Evolutionary conservation across 1,284 basidiomycete species (phyloP), one percentile per base, ranked within the genome.

Genomic region (Ganoderma sinense): DNA sequence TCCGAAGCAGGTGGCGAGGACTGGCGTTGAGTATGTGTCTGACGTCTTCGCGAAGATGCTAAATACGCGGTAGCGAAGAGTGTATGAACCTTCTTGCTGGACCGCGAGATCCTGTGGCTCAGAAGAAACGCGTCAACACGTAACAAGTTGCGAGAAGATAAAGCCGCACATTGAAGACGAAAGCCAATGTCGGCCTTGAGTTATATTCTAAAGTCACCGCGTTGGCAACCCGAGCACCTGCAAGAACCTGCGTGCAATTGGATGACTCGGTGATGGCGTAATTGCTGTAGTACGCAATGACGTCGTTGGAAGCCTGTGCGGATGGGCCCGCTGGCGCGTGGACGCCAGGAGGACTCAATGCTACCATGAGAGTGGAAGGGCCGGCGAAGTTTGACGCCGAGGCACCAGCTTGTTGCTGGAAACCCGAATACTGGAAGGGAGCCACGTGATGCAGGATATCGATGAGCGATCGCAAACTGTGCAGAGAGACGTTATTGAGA

Each of bases 1-100:
- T 8, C 92, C 91, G 67, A 88, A 91, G 75, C 89, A 90, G 78
- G 93, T 90, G 1, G 91, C 90, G 74, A 92, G 87, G 26, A 94
- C 84, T 10, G 86, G 85, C 0, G 86, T 80, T 65, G 83, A 80
- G 7, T 71, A 71, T 14, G 75, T 72, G 10, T 74, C 77, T 29
- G 59, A 18, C 6, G 74, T 73, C 29, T 68, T 67, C 29, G 48
- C 45, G 58, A 70, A 76, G 31, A 79, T 68, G 67, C 75, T 74
- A 70, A 78, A 76, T 31, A 76, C 75, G 29, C 76, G 74, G 66
- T 78, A 79, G 18, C 78, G 74, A 36, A 78, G 69, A 39, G 74
- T 68, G 69, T 77, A 79, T 31, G 71, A 70, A 41, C 78, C 78
- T 60, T 78, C 78, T 14, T 68, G 70, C 56, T 71, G 73, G 33